phyloP scores from a whole-genome alignment of 176 grass and related monocot species.

The Triticum timopheevii region DNA sequence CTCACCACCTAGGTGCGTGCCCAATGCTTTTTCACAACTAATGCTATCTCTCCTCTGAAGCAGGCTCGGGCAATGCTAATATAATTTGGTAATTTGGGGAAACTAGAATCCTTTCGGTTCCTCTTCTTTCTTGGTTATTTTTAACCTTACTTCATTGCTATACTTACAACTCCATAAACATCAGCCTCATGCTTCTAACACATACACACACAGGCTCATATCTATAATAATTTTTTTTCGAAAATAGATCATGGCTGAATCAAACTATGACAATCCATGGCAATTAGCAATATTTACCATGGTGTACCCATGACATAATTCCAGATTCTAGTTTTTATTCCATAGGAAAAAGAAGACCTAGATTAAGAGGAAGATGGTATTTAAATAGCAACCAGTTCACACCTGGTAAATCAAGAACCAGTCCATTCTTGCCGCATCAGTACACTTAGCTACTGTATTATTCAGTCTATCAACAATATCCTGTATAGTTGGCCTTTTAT shows the following conservation, averaged over 20 bases:
- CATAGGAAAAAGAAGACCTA: too few species aligned
- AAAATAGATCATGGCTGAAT: too few species aligned
- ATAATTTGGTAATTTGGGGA: too few species aligned
- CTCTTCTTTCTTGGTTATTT: too few species aligned
- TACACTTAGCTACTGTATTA: neutral
- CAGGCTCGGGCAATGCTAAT: too few species aligned
- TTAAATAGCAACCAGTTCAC: neutral
- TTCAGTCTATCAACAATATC: neutral
- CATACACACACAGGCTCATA: neutral
- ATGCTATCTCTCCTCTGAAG: too few species aligned
- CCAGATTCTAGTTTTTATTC: neutral
- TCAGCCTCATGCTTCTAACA: neutral
- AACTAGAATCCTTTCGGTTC: too few species aligned
- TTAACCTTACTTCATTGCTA: neutral
- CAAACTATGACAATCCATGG: neutral
- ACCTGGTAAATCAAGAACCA: neutral
- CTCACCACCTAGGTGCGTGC: too few species aligned
- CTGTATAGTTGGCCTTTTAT: neutral
- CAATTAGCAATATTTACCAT: neutral
- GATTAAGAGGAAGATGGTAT: too few species aligned
- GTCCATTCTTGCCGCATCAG: neutral
- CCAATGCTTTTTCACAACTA: too few species aligned
- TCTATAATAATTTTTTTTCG: neutral
- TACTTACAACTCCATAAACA: neutral
- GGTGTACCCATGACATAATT: neutral